Evolutionary conservation across 2,329 filamentous ascomycete genomes (phyloP).

Genomic region (Monilinia vaccinii-corymbosi): DNA sequence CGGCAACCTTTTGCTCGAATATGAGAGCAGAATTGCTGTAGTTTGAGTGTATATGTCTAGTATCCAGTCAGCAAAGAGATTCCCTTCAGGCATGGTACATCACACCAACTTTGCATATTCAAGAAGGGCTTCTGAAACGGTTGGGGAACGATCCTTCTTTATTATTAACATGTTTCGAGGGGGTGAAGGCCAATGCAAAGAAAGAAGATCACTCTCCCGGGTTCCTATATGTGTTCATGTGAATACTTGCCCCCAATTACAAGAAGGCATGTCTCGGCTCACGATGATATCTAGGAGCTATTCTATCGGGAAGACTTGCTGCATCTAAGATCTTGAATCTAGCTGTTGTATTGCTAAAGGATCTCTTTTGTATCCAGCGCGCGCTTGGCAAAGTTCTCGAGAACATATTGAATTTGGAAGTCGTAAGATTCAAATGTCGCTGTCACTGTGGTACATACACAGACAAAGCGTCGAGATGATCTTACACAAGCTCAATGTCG

Average conservation of each 20-base stretch:
- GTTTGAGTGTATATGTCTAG: conserved; percentile 63
- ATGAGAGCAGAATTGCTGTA: conserved; percentile 77
- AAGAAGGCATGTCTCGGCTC: conserved; percentile 23
- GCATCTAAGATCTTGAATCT: conserved; percentile 42
- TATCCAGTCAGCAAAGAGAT: conserved; percentile 9
- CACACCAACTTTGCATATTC: conserved; percentile 30
- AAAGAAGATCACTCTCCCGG: conserved; percentile 49
- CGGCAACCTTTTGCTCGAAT: conserved; percentile 69
- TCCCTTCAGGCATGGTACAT: neutral
- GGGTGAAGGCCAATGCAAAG: conserved; percentile 57
- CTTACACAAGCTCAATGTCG: neutral
- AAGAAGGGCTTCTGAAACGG: conserved; percentile 30
- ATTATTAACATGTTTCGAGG: conserved; percentile 61
- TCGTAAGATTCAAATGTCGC: neutral
- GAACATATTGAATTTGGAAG: conserved; percentile 14
- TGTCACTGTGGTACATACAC: neutral
- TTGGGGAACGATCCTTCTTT: conserved; percentile 50
- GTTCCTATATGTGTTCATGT: conserved; percentile 39
- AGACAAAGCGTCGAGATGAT: neutral
- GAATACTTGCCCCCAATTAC: conserved; percentile 24
- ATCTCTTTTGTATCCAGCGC: conserved; percentile 15
- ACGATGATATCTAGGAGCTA: conserved; percentile 56
- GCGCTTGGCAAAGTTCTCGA: conserved; percentile 11
- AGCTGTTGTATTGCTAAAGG: conserved; percentile 41
- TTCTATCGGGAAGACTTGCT: conserved; percentile 42